Conservation (phyloP, 2,329 filamentous ascomycete species). For the Bipolaris sorokiniana region DNA sequence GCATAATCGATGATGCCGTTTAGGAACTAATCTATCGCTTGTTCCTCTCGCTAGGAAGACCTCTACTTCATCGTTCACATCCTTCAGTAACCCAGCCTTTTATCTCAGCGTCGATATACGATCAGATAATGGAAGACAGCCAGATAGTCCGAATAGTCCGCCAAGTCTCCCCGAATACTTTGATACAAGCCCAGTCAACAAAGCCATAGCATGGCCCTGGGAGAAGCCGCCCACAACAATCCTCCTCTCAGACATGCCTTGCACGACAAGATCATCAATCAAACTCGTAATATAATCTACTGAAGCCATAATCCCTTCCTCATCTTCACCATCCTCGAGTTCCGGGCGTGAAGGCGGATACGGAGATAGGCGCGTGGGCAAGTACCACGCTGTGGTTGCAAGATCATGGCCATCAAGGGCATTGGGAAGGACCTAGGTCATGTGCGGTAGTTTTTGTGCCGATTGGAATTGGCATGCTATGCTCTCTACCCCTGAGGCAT, state of each 20-base stretch:
- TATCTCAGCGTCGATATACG: conserved; percentile 50
- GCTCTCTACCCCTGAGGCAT: conserved; percentile 53
- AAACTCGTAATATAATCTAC: conserved; percentile 52
- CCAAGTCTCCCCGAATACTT: conserved; percentile 51
- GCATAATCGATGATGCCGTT: conserved; percentile 51
- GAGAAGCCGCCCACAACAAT: conserved; percentile 58
- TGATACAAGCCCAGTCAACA: conserved; percentile 53
- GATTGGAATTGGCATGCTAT: conserved; percentile 57
- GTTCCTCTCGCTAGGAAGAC: conserved; percentile 57
- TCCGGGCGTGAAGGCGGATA: conserved; percentile 51
- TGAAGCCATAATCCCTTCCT: conserved; percentile 51
- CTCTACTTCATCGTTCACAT: conserved; percentile 45
- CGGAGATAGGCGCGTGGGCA: conserved; percentile 50
- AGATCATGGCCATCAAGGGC: conserved; percentile 56
- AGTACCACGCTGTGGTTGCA: conserved; percentile 56
- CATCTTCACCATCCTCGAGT: conserved; percentile 55
- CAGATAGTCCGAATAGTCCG: conserved; percentile 54
- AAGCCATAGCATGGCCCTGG: conserved; percentile 55
- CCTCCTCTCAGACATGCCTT: conserved; percentile 51
- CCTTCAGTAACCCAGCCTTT: conserved; percentile 43
- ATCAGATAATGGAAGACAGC: conserved; percentile 55
- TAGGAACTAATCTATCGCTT: conserved; percentile 57
- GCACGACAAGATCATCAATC: conserved; percentile 51
- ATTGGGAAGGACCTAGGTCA: conserved; percentile 60
- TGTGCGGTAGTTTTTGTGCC: conserved; percentile 55